phyloP scores from a whole-genome alignment of 192 early-diverging fungal genomes.

The Coemansia aciculifera region DNA sequence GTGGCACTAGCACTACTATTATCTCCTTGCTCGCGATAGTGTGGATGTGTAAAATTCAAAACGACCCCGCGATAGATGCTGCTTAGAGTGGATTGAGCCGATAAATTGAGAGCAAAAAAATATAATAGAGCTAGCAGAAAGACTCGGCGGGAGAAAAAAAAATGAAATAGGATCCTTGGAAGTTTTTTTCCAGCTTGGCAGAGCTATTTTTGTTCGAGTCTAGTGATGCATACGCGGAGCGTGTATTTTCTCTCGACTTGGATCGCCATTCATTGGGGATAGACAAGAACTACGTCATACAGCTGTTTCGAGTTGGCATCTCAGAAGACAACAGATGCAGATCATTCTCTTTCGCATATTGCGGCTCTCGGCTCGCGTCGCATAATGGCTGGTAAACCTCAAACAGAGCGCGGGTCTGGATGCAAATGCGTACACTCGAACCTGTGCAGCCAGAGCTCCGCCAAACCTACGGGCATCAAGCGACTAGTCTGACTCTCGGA shows the following conservation, averaged over 20 bases:
- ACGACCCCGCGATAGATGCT: not conserved
- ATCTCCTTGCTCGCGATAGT: not conserved
- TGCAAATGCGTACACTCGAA: not conserved
- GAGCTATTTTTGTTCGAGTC: not conserved
- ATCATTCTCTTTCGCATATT: not conserved
- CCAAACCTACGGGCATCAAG: not conserved
- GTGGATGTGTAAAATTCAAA: constrained; percentile 4
- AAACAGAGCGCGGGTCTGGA: not conserved
- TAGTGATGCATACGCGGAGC: not conserved
- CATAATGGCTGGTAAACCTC: not conserved
- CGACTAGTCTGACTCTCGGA: not conserved
- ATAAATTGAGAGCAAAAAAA: not conserved
- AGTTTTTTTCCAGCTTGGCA: not conserved
- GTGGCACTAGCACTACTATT: not conserved
- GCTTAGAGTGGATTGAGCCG: not conserved
- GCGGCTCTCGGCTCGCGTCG: not conserved
- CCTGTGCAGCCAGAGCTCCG: not conserved
- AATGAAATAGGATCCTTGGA: not conserved
- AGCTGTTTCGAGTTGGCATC: not conserved
- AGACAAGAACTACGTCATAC: not conserved
- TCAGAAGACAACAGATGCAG: not conserved
- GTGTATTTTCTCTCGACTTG: not conserved
- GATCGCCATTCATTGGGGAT: not conserved
- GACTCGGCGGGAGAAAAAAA: not conserved
- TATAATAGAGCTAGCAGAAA: not conserved